These are phyloP conservation scores for Neoarthrinium moseri DNA, from an alignment of 2,329 filamentous ascomycete species.

Conservation along the genomic window DNA sequence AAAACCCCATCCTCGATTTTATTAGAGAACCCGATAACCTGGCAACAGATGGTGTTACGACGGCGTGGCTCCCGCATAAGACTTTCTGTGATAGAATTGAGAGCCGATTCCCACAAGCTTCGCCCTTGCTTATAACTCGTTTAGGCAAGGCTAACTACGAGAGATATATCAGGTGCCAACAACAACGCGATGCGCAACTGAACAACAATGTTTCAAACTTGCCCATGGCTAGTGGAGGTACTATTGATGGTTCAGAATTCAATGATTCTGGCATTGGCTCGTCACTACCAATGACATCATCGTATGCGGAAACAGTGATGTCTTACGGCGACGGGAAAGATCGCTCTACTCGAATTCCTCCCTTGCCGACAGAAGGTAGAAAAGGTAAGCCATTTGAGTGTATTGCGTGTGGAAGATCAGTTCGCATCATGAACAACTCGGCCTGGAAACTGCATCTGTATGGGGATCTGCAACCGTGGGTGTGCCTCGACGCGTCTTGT, in stretches of 20 bases:
- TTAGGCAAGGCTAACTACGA: conserved; percentile 1
- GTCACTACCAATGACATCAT: not conserved
- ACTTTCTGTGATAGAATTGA: not conserved
- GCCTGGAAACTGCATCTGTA: conserved; percentile 1
- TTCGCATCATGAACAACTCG: not conserved
- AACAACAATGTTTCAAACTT: too few species aligned
- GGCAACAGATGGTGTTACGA: not conserved
- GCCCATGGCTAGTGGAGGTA: not conserved
- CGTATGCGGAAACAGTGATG: conserved; percentile 1
- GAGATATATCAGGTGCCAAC: not conserved
- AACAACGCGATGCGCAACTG: not conserved
- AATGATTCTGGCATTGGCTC: conserved; percentile 2
- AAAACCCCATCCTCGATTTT: not conserved
- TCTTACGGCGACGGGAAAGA: not conserved
- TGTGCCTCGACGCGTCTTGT: not conserved
- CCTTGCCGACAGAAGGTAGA: not conserved
- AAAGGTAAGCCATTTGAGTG: not conserved
- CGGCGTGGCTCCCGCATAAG: not conserved
- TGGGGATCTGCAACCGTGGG: not conserved
- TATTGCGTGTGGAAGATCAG: not conserved
- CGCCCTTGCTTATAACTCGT: not conserved
- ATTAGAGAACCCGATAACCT: not conserved
- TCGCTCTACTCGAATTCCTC: not conserved
- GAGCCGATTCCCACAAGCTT: not conserved
- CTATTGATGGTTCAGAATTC: not conserved